These are phyloP conservation scores for Penicillium simplicissimum DNA, from an alignment of 495 filamentous ascomycete species.

Conservation along the genomic window DNA sequence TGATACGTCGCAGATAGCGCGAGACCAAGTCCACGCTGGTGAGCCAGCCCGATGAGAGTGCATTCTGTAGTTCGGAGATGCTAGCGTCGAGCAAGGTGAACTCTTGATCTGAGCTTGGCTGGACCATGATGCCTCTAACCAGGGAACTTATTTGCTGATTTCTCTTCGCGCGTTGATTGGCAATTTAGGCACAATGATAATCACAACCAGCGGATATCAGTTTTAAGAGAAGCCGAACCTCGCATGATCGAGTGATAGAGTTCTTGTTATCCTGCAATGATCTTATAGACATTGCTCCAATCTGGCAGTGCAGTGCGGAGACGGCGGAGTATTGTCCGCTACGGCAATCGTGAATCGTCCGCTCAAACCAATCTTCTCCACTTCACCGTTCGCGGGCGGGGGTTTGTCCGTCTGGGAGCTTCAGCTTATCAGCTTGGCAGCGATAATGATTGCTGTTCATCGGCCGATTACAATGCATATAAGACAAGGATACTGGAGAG, in stretches of 20 bases:
- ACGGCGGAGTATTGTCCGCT: constrained; percentile 25
- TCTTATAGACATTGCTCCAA: background rate
- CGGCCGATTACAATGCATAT: constrained; percentile 5
- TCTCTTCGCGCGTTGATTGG: background rate
- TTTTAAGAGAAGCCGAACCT: background rate
- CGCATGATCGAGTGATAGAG: background rate
- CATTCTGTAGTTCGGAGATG: constrained; percentile 50
- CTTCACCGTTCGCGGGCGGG: background rate
- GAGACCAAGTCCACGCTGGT: constrained; percentile 48
- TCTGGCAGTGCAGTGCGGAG: constrained; percentile 7
- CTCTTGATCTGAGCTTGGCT: constrained; percentile 30
- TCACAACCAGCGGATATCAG: background rate
- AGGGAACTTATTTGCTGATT: background rate
- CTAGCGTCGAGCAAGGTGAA: constrained; percentile 61
- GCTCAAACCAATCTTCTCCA: constrained; percentile 8
- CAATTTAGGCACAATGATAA: background rate
- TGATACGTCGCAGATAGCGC: constrained; percentile 52
- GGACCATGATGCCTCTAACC: constrained; percentile 10
- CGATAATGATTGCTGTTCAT: constrained; percentile 10
- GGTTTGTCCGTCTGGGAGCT: constrained; percentile 7
- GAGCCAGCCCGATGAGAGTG: constrained; percentile 39
- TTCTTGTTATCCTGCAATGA: background rate
- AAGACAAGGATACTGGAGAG: background rate
- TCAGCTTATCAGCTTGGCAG: constrained; percentile 26
- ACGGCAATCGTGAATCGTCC: too few species aligned